Evolutionary conservation across 495 filamentous ascomycete genomes (phyloP).

Genomic region (Lasiosphaeria miniovina): DNA sequence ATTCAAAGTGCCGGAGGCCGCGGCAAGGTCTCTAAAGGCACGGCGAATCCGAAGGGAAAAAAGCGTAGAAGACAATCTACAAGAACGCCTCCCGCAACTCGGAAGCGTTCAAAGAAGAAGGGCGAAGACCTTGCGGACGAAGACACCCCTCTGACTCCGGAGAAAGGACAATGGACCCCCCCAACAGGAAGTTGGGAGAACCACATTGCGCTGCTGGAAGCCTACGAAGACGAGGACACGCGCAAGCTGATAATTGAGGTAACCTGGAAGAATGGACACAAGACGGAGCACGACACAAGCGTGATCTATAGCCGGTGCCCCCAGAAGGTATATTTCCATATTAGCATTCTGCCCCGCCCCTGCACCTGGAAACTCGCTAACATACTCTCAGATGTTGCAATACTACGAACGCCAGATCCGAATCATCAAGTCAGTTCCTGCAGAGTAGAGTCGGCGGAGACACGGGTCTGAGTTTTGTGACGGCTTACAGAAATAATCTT

Average conservation of each 20-base stretch:
- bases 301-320: conserved; percentile 57
- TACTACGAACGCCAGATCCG: conserved; percentile 59
- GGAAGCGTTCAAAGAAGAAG: conserved; percentile 38
- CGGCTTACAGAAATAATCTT: background rate
- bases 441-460: conserved; percentile 12
- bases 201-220: conserved; percentile 52
- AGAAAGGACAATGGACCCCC: conserved; percentile 45
- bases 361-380: conserved; percentile 7
- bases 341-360: background rate
- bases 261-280: conserved; percentile 55
- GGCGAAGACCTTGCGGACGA: conserved; percentile 29
- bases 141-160: conserved; percentile 36
- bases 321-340: conserved; percentile 49
- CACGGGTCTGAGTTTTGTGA: background rate
- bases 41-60: conserved; percentile 40
- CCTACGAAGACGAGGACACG: conserved; percentile 50
- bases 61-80: conserved; percentile 43
- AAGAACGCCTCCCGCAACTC: conserved; percentile 25
- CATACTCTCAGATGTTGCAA: conserved; percentile 54
- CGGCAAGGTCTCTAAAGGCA: conserved; percentile 48
- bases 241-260: conserved; percentile 49
- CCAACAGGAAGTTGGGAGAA: conserved; percentile 59
- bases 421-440: conserved; percentile 39
- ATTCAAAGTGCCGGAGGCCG: conserved; percentile 48
- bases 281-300: conserved; percentile 56